Evolutionary conservation across 345 rosid genomes (phyloP), one percentile per base, ranked within the genome.

Genomic region (Microthlaspi erraticum): DNA sequence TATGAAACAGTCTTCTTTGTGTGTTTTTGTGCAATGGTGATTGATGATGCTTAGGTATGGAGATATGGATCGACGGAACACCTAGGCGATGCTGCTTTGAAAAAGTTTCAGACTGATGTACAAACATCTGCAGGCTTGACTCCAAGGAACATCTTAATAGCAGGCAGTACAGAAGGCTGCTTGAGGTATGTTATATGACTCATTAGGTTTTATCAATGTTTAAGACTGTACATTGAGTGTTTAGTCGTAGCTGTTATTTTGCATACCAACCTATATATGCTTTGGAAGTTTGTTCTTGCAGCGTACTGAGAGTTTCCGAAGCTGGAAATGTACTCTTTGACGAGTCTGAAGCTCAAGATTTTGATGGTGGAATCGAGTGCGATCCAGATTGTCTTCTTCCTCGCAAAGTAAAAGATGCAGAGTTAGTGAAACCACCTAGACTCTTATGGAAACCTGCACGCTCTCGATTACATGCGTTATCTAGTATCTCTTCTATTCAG

Each of bases 221-320:
- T 46, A 36, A 36, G 58, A 69, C 34, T 68, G 41, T 32, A 43
- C 50, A 10, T 9, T 60, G 55, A 62, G 18, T 16, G 7, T 55
- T 42, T 2, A 20, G 23, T 49, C 19, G 51, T 16, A 11, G 32
- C 5, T 33, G 6, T 38, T 13, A 26, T 26, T 6, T 60, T 60
- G 31, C 72, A 50, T 74, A 55, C 66, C 76, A 39, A 73, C 63
- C 72, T 80, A 75, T 73, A 82, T 73, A 82, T 73, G 79, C 68
- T 65, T 72, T 55, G 63, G 45, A 83, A 74, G 71, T 83, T 85
- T 77, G 72, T 78, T 81, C 71, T 84, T 55, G 86, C 91, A 93
- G 97, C 79, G 68, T 88, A 55, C 80, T 82, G 70, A 86, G 81
- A 74, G 85, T 82, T 79, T 85, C 85, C 68, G 80, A 85, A 76